A percentile compares a stretch with the other conserved stretches of the same genome.
phyloP scores from a whole-genome alignment of 169 alveolate genomes.

The Theileria parva region DNA sequence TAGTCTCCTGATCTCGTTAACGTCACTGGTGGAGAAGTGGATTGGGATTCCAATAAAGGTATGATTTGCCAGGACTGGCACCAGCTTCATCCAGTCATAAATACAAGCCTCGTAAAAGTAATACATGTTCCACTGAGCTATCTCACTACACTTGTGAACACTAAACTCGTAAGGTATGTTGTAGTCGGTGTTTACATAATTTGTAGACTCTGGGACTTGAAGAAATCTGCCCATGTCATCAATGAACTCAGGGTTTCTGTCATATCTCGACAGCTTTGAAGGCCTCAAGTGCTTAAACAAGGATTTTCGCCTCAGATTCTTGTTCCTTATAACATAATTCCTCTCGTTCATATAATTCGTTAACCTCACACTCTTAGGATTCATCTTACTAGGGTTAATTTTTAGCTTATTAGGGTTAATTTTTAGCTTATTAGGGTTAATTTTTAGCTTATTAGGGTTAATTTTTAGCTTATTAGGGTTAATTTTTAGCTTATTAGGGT shows the following conservation, averaged over 20 bases:
- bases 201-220: conserved; percentile 24
- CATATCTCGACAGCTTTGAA: conserved; percentile 23
- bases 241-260: conserved; percentile 41
- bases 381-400: too few species aligned
- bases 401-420: background rate
- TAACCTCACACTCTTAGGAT: background rate
- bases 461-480: too few species aligned
- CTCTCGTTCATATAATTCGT: background rate
- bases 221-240: conserved; percentile 32
- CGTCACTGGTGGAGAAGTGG: conserved; percentile 82
- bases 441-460: too few species aligned
- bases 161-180: conserved; percentile 70
- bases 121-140: conserved; percentile 83
- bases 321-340: background rate
- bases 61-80: conserved; percentile 81
- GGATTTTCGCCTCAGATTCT: too few species aligned
- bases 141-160: conserved; percentile 70
- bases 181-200: conserved; percentile 66
- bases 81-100: conserved; percentile 78
- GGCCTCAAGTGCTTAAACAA: background rate
- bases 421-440: background rate
- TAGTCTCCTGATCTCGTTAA: conserved; percentile 76
- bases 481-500: too few species aligned
- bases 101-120: conserved; percentile 79
- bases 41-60: conserved; percentile 86